phyloP scores from a whole-genome alignment of 192 early-diverging fungal species.

The Gaertneriomyces semiglobifer region DNA sequence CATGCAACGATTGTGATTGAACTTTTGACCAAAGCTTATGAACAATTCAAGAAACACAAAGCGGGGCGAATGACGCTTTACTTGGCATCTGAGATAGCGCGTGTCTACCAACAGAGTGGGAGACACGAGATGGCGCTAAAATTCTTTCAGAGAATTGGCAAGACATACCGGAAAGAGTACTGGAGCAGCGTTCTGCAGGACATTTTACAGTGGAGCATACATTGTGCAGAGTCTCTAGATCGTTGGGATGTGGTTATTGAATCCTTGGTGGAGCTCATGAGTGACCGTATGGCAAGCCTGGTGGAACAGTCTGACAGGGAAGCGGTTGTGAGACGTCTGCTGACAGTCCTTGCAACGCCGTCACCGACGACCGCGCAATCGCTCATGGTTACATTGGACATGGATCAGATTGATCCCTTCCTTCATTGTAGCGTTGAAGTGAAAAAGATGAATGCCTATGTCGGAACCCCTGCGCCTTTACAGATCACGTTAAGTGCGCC shows the following conservation, averaged over 20 bases:
- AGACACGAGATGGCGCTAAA: conserved; percentile 82
- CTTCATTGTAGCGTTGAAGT: conserved; percentile 38
- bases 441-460: conserved; percentile 46
- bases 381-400: conserved; percentile 37
- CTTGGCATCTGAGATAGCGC: conserved; percentile 83
- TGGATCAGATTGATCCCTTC: conserved; percentile 68
- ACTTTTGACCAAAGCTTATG: conserved; percentile 86
- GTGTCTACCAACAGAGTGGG: conserved; percentile 70
- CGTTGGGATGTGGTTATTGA: conserved; percentile 61
- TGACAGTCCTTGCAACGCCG: conserved; percentile 10
- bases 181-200: conserved; percentile 71
- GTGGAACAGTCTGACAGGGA: conserved; percentile 16
- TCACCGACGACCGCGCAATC: background rate
- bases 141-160: conserved; percentile 85
- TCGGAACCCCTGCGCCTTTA: conserved; percentile 52
- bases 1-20: conserved; percentile 73
- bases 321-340: conserved; percentile 25
- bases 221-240: conserved; percentile 68
- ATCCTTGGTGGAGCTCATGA: conserved; percentile 69
- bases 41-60: conserved; percentile 75
- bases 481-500: conserved; percentile 54
- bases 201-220: conserved; percentile 61
- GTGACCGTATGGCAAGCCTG: conserved; percentile 31
- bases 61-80: conserved; percentile 76
- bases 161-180: conserved; percentile 83